Evolutionary conservation across 768 basidiomycete species (phyloP).

Genomic region (Termitomyces bulborhizus): DNA sequence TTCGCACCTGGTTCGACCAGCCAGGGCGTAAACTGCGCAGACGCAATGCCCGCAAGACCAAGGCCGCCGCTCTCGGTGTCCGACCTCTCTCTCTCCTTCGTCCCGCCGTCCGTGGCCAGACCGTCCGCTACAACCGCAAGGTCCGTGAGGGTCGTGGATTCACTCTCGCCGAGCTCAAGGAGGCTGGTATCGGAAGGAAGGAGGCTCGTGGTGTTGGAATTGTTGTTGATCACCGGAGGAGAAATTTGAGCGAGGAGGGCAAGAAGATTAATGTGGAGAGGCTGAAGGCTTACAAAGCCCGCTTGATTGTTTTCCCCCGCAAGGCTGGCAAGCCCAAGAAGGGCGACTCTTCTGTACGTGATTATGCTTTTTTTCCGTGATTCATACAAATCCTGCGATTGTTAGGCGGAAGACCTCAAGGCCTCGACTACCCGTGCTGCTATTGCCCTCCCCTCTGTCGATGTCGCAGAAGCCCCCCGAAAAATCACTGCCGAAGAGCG

Average conservation of each 20-base stretch:
- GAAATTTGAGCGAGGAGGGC: constrained; percentile 95
- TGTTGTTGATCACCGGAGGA: constrained; percentile 94
- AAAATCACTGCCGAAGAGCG: constrained; percentile 90
- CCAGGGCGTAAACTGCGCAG: constrained; percentile 96
- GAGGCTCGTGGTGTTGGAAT: constrained; percentile 91
- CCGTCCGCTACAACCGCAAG: constrained; percentile 97
- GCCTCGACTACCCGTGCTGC: constrained; percentile 66
- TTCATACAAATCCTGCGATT: background rate
- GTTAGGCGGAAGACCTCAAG: constrained; percentile 76
- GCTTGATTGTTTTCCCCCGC: constrained; percentile 95
- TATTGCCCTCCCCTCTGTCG: constrained; percentile 61
- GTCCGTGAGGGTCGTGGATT: constrained; percentile 96
- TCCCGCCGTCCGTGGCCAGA: constrained; percentile 94
- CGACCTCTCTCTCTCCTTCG: constrained; percentile 89
- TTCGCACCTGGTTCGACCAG: constrained; percentile 99
- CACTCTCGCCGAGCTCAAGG: constrained; percentile 90
- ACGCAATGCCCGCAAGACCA: constrained; percentile 85
- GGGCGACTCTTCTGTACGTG: constrained; percentile 84
- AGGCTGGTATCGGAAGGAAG: constrained; percentile 91
- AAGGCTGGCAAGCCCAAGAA: constrained; percentile 94
- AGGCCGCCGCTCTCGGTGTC: constrained; percentile 87
- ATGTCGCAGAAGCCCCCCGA: constrained; percentile 78
- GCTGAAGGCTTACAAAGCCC: constrained; percentile 87
- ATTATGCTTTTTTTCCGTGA: background rate
- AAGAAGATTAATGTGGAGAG: constrained; percentile 93